Base-by-base conservation (phyloP, 345 rosid genomes). In the Eucalyptus pauciflora region DNA sequence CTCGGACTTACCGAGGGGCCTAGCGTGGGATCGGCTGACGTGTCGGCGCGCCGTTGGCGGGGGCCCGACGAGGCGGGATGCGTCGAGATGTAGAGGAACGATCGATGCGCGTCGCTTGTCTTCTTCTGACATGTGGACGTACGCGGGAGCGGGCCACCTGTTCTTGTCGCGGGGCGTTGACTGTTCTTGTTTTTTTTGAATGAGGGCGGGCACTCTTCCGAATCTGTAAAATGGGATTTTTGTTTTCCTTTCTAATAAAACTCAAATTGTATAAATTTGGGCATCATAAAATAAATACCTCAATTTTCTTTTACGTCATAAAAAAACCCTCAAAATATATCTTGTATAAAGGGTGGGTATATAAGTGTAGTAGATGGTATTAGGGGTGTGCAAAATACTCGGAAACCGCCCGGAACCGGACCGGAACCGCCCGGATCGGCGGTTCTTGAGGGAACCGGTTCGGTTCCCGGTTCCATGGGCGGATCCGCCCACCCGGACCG, bases 231-330 rank as follows among this genome's bases (percentile, higher is more conserved):
- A 64, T 7, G 0, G 0, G 37, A 64, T 4, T n/a, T 64, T n/a
- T 6, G 15, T n/a, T 64, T 64, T 64, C 31, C 5, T 24, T 56
- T 24, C 24, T 24, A 9, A 52, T 52, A 52, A 52, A 52, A 52
- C 58, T 52, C 56, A 18, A 52, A 52, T 52, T 52, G 56, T 41
- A 41, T 56, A 10, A 24, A 22, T 56, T 56, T 56, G 29, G 13
- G 4, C 2, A 1, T 56, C 29, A 10, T 22, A 25, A 22, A 6
- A 22, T 10, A 56, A 56, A 24, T 56, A 56, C 9, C 29, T 56
- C 62, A 22, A 6, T 7, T 22, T 20, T 9, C 4, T 56, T 56
- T 22, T 22, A 6, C 3, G 1, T 22, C 3, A 0, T 22, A 4
- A 56, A 20, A 56, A 56, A 22, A 2, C 25, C 27, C 62, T 22